These are phyloP conservation scores for Clarireedia paspali DNA, from an alignment of 2,329 filamentous ascomycete species.

Conservation along the genomic window DNA sequence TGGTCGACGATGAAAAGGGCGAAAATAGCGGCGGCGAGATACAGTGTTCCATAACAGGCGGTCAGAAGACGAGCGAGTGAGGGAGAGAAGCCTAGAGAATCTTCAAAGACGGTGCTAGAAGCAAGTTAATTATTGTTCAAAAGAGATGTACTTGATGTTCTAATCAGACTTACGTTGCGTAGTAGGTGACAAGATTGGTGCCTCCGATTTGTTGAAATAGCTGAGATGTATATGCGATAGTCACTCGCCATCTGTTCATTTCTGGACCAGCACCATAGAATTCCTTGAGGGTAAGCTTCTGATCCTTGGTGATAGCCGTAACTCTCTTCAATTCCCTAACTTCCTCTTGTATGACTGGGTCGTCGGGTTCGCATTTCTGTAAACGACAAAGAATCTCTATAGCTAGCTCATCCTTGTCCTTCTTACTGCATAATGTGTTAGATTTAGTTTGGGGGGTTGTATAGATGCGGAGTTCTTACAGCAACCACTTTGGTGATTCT, in stretches of 20 bases:
- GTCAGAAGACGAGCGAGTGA: conserved; percentile 34
- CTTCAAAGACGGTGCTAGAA: conserved; percentile 46
- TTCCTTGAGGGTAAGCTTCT: conserved; percentile 18
- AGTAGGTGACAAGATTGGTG: conserved; percentile 38
- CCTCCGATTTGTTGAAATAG: conserved; percentile 44
- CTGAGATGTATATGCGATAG: conserved; percentile 41
- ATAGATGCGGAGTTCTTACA: not conserved
- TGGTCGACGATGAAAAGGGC: conserved; percentile 46
- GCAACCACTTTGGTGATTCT: conserved; percentile 42
- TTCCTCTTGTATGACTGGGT: conserved; percentile 15
- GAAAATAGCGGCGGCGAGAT: conserved; percentile 61
- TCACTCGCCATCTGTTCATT: conserved; percentile 45
- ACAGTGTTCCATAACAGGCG: conserved; percentile 31
- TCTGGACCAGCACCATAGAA: conserved; percentile 31
- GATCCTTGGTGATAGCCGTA: conserved; percentile 30
- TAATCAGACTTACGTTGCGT: conserved; percentile 42
- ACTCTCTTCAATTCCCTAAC: conserved; percentile 24
- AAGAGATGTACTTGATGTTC: not conserved
- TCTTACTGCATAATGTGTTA: not conserved
- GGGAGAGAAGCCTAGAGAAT: conserved; percentile 49
- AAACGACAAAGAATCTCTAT: conserved; percentile 25
- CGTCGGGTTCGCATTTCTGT: conserved; percentile 1
- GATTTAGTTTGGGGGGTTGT: not conserved
- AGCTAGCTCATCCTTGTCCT: conserved; percentile 13
- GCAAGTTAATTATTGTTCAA: not conserved